Conservation (phyloP, 2,329 filamentous ascomycete genomes). For the Elsinoe australis region DNA sequence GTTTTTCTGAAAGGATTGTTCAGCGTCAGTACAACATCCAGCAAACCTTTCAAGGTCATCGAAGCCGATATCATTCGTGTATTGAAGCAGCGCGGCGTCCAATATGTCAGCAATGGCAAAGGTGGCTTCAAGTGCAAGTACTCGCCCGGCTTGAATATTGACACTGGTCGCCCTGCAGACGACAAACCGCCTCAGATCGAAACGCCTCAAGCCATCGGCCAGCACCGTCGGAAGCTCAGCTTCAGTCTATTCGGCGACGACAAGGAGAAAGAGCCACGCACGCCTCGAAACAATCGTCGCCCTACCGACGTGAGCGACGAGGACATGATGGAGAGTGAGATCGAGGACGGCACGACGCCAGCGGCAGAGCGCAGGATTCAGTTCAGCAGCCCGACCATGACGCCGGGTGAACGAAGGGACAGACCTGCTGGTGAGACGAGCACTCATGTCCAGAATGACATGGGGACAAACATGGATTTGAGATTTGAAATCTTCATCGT, state of each 20-base stretch:
- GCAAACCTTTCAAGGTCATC: conserved; percentile 78
- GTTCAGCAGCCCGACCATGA: conserved; percentile 12
- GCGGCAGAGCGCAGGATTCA: conserved; percentile 17
- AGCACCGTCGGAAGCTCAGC: conserved; percentile 72
- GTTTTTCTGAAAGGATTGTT: conserved; percentile 95
- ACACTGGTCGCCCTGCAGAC: conserved; percentile 36
- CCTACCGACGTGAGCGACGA: conserved; percentile 64
- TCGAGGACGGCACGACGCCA: conserved; percentile 26
- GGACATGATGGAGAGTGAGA: conserved; percentile 61
- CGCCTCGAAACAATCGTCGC: conserved; percentile 37
- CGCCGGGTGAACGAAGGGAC: conserved; percentile 39
- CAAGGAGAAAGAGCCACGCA: conserved; percentile 53
- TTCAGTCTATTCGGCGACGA: conserved; percentile 61
- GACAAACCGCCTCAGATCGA: conserved; percentile 29
- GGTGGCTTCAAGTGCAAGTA: conserved; percentile 89
- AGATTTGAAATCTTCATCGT: conserved; percentile 96
- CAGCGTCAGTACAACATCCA: conserved; percentile 93
- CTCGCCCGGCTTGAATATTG: conserved; percentile 78
- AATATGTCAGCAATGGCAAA: conserved; percentile 75
- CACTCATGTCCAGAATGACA: conserved; percentile 83
- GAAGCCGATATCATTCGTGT: conserved; percentile 85
- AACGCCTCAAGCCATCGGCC: conserved; percentile 41
- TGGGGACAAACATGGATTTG: conserved; percentile 74
- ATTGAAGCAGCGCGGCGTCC: conserved; percentile 77
- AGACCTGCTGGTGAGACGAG: conserved; percentile 72